Base-by-base conservation (phyloP, 768 basidiomycete genomes). In the Gelatoporia subvermispora region DNA sequence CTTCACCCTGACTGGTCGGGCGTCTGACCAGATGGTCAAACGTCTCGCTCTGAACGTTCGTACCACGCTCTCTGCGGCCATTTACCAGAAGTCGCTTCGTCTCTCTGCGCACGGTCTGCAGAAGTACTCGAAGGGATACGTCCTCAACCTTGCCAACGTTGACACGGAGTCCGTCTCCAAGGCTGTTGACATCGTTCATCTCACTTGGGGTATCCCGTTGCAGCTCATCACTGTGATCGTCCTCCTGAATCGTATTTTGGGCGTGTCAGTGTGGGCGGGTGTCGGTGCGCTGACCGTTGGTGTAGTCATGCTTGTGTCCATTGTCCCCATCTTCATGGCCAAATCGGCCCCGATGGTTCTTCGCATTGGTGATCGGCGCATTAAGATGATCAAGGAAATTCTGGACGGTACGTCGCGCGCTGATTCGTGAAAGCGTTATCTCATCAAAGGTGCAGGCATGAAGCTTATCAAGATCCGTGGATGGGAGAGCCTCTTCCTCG, bases 251-350 rank as follows among this genome's bases (percentile, higher is more conserved):
- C 64, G 61, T 40, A 41, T 64, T 9, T 60, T 64, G 18, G 63
- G 63, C 18, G 51, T 63, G 43, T 63, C 63, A 36, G 59, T 56
- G 16, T 64, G 59, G 63, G 59, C 63, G 25, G 58, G 63, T 31
- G 35, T 65, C n/a, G 63, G 63, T 23, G 59, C 60, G 21, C 55
- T 64, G 18, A 35, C 58, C 1, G 39, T 64, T 17, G 48, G 41
- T 8, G 63, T 64, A 39, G 39, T 64, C 41, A 17, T 60, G 35
- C 53, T 64, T 42, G 54, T 64, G 9, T 62, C 62, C 59, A 59
- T 64, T 15, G 61, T 64, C n/a, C 63, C 63, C 3, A 36, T 63
- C 35, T 65, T 64, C 50, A 64, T 64, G 63, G 61, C 61, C 48
- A 65, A 55, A 39, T 64, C 63, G 17, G 61, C 59, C 35, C 63